phyloP scores from a whole-genome alignment of 1,139 yeast genomes.

The Debaryomyces sp. region DNA sequence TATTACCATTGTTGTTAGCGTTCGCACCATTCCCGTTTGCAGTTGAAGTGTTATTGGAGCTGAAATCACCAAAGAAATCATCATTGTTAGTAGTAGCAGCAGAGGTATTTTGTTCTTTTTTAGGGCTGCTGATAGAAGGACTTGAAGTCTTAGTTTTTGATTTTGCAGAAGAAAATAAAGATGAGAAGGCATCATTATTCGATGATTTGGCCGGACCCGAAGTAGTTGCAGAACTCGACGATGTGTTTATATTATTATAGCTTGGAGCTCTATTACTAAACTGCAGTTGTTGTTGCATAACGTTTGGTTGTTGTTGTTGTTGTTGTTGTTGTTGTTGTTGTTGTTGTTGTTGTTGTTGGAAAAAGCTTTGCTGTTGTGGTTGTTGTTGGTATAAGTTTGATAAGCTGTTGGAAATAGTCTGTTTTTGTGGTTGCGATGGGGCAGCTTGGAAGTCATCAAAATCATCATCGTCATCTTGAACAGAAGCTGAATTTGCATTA shows the following conservation, averaged over 20 bases:
- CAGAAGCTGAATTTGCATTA: slow-evolving; percentile 20
- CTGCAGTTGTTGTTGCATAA: slow-evolving; percentile 16
- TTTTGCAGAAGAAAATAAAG: slow-evolving; percentile 75
- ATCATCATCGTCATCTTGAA: slow-evolving; percentile 68
- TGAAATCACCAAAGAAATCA: slow-evolving; percentile 27
- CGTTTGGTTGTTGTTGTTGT: slow-evolving; percentile 15
- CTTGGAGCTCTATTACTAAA: slow-evolving; percentile 15
- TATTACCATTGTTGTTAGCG: slow-evolving; percentile 13
- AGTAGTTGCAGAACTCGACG: slow-evolving; percentile 17
- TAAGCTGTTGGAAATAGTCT: slow-evolving; percentile 36
- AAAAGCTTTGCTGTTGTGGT: slow-evolving; percentile 17
- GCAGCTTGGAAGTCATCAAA: slow-evolving; percentile 96
- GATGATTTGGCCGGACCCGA: slow-evolving; percentile 37
- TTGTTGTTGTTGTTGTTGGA: slow-evolving; percentile 15
- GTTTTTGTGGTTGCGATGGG: slow-evolving; percentile 40
- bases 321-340: slow-evolving; percentile 19
- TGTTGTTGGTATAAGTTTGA: slow-evolving; percentile 39
- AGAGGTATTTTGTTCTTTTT: slow-evolving; percentile 7
- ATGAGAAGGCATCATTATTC: slow-evolving; percentile 77
- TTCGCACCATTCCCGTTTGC: slow-evolving; percentile 10
- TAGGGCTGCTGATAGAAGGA: slow-evolving; percentile 10
- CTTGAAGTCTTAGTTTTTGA: slow-evolving; percentile 32
- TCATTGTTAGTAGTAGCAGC: slow-evolving; percentile 15
- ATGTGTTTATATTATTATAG: slow-evolving; percentile 10
- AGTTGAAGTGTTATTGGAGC: slow-evolving; percentile 15